These are phyloP conservation scores for Kodamaea fungicola DNA, from an alignment of 1,139 yeast genomes.

Conservation along the genomic window DNA sequence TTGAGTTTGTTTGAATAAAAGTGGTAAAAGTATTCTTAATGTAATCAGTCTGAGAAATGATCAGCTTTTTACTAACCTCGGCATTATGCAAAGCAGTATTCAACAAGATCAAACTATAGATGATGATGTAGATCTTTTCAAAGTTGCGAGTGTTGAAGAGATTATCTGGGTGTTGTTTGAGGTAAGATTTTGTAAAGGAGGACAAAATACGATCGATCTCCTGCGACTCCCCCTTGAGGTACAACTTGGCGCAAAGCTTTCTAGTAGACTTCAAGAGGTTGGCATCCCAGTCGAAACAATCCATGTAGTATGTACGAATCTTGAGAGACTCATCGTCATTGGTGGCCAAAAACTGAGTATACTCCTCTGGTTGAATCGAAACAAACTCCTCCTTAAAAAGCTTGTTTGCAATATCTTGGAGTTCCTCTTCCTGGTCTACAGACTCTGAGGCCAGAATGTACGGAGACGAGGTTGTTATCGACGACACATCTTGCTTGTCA, in stretches of 20 bases:
- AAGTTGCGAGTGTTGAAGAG: constrained; percentile 51
- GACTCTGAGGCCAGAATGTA: constrained; percentile 4
- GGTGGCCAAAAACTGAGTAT: constrained; percentile 44
- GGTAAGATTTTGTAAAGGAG: constrained; percentile 67
- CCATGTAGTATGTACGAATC: constrained; percentile 46
- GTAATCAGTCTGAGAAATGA: constrained; percentile 48
- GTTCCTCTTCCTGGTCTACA: constrained; percentile 14
- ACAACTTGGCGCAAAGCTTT: constrained; percentile 58
- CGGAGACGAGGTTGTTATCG: constrained; percentile 3
- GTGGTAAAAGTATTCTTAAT: constrained; percentile 54
- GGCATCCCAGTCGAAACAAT: constrained; percentile 46
- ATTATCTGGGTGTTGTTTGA: constrained; percentile 46
- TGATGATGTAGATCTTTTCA: constrained; percentile 67
- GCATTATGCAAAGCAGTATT: constrained; percentile 67
- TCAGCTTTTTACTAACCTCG: constrained; percentile 38
- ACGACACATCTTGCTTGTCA: background rate
- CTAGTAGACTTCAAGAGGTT: constrained; percentile 56
- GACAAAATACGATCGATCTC: constrained; percentile 74
- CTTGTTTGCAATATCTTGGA: constrained; percentile 33
- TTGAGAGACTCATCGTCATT: constrained; percentile 39
- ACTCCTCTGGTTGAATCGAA: constrained; percentile 45
- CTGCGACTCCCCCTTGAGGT: constrained; percentile 80
- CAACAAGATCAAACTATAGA: constrained; percentile 69
- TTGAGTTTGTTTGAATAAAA: constrained; percentile 32
- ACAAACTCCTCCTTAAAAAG: constrained; percentile 40